These are phyloP conservation scores for Kokia cookei DNA, from an alignment of 441 rosid species.

Conservation along the genomic window DNA sequence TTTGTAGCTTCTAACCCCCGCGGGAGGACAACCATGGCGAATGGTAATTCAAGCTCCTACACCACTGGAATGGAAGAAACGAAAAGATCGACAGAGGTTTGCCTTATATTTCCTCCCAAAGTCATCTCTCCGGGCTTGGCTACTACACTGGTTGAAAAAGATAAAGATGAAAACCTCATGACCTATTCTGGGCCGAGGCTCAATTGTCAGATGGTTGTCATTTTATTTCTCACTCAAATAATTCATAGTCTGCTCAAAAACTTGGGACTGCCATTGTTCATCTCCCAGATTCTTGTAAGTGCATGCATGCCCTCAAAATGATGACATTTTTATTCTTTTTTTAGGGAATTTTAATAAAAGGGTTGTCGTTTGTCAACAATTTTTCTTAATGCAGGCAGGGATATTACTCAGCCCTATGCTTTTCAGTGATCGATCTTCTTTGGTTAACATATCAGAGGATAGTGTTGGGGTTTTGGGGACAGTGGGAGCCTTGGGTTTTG, in stretches of 20 bases:
- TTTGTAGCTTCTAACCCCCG: neutral
- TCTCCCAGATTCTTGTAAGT: slow-evolving; percentile 9
- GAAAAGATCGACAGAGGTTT: neutral
- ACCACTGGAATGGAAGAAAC: neutral
- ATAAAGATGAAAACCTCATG: neutral
- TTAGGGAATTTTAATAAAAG: too few relatives aligned
- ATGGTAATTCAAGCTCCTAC: neutral
- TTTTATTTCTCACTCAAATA: neutral
- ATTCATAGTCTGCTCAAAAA: neutral
- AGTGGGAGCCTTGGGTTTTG: neutral
- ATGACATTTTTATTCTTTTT: neutral
- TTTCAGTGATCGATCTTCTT: neutral
- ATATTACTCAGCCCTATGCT: neutral
- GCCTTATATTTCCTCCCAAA: neutral
- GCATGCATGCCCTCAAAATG: neutral
- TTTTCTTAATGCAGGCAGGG: neutral
- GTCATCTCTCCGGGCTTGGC: neutral
- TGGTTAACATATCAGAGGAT: neutral
- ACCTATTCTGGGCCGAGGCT: neutral
- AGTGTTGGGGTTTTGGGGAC: neutral
- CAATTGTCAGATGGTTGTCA: neutral
- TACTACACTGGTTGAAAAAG: neutral
- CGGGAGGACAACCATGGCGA: neutral
- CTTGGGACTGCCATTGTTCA: neutral
- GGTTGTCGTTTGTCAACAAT: too few relatives aligned